Percentiles rank a stretch among this genome's conserved stretches.
Evolutionary conservation across 306 rosid species (phyloP).

Genomic region (Senna tora): DNA sequence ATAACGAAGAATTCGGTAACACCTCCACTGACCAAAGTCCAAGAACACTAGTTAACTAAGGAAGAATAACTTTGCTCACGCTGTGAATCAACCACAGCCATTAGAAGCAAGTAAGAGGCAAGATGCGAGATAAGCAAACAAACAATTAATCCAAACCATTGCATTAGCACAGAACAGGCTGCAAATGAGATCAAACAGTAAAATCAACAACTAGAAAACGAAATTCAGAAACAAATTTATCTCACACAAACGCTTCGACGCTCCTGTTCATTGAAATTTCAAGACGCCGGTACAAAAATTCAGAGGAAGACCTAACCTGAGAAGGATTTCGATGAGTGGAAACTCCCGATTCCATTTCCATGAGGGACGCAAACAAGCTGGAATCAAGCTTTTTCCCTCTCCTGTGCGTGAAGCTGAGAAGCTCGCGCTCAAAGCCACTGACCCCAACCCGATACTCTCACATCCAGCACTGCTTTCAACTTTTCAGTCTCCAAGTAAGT

Average conservation of each 20-base stretch:
- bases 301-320: conserved; percentile 28
- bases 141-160: conserved; percentile 14
- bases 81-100: not conserved
- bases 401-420: not conserved
- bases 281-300: not conserved
- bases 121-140: not conserved
- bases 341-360: conserved; percentile 54
- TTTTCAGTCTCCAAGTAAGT: not conserved
- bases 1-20: not conserved
- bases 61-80: too few relatives aligned
- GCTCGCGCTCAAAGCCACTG: not conserved
- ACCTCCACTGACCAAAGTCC: not conserved
- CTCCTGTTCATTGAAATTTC: not conserved
- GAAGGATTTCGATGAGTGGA: conserved; percentile 39
- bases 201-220: not conserved
- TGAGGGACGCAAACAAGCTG: conserved; percentile 25
- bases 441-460: conserved; percentile 1
- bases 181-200: conserved; percentile 3
- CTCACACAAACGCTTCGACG: not conserved
- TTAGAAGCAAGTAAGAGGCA: not conserved
- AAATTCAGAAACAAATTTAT: not conserved
- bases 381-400: not conserved
- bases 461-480: not conserved
- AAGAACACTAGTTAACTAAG: not conserved
- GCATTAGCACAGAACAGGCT: not conserved